These are phyloP conservation scores for Rosa chinensis DNA, from an alignment of 306 rosid species.

Conservation along the genomic window DNA sequence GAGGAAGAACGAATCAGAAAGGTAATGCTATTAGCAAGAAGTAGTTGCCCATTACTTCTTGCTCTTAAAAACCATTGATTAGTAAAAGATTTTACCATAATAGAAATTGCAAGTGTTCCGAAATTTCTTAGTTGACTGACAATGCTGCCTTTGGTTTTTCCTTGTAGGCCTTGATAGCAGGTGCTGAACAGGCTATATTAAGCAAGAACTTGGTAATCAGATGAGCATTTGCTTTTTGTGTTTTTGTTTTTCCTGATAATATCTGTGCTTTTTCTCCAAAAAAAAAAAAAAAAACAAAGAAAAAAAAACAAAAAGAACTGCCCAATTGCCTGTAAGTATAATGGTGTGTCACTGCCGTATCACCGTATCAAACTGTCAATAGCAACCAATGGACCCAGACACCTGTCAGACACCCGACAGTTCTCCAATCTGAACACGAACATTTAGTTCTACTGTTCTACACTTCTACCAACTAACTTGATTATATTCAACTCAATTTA, in stretches of 20 bases:
- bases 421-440: not conserved
- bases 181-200: slow-evolving; percentile 81
- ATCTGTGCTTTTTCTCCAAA: not conserved
- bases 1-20: slow-evolving; percentile 76
- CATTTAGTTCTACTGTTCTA: too few relatives aligned
- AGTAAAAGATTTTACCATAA: not conserved
- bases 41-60: too few relatives aligned
- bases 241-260: not conserved
- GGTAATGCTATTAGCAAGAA: slow-evolving; percentile 39
- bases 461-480: too few relatives aligned
- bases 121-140: not conserved
- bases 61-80: too few relatives aligned
- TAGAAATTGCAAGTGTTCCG: not conserved
- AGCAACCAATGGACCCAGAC: not conserved
- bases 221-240: slow-evolving; percentile 18
- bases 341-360: too few relatives aligned
- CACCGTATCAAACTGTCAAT: not conserved
- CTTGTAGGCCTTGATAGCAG: slow-evolving; percentile 68
- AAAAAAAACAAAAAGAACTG: too few relatives aligned
- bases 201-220: slow-evolving; percentile 92
- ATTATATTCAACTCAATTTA: not conserved
- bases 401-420: not conserved
- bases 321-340: not conserved
- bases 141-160: slow-evolving; percentile 18
- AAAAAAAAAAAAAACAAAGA: not conserved